Conservation (phyloP, 2,329 filamentous ascomycete genomes). For the Diaporthe citri region DNA sequence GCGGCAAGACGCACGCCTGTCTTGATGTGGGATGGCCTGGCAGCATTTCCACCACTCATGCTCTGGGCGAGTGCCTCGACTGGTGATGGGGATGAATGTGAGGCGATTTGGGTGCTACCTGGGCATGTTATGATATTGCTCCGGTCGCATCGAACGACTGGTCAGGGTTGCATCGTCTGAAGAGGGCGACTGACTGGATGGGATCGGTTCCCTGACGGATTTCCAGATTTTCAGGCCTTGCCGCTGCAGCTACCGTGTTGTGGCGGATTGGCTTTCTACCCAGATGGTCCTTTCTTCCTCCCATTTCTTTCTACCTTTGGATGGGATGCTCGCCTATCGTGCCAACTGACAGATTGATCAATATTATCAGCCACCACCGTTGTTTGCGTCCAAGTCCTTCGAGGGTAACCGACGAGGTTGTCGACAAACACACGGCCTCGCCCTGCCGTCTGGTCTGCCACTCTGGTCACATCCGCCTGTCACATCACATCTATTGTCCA, state of each 20-base stretch:
- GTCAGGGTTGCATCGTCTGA: slow-evolving; percentile 12
- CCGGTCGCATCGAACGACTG: not conserved
- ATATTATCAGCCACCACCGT: too few species aligned
- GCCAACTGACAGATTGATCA: too few species aligned
- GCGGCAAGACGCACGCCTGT: slow-evolving; percentile 17
- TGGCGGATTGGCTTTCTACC: not conserved
- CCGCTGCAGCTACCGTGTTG: not conserved
- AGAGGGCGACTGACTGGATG: not conserved
- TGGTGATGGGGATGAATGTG: not conserved
- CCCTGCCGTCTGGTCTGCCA: not conserved
- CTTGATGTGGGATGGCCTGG: not conserved
- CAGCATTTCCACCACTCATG: not conserved
- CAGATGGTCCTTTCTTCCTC: not conserved
- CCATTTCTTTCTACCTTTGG: not conserved
- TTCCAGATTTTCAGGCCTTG: not conserved
- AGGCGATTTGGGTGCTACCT: not conserved
- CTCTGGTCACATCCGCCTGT: not conserved
- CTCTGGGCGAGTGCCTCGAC: not conserved
- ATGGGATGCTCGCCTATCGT: not conserved
- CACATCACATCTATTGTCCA: not conserved
- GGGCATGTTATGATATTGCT: not conserved
- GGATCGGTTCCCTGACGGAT: slow-evolving; percentile 1
- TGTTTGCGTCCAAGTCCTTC: too few species aligned
- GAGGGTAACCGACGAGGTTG: not conserved
- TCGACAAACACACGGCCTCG: too few species aligned